Evolutionary conservation across 164 flowering plant genomes (phyloP).

Genomic region (Aristolochia californica): DNA sequence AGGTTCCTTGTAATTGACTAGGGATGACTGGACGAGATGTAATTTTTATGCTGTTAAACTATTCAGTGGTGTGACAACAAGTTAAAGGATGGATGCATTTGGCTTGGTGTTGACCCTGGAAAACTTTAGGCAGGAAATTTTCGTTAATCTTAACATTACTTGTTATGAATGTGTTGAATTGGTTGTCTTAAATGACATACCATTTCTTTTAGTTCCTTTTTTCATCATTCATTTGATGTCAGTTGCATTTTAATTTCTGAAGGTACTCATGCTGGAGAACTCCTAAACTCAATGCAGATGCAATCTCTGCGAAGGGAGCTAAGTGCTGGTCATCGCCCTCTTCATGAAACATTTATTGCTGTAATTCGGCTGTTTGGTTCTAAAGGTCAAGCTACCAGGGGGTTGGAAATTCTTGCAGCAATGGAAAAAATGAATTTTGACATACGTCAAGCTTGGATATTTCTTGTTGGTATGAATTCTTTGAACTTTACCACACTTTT

Average conservation of each 20-base stretch:
- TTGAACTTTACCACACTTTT: background rate
- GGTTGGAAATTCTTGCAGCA: constrained; percentile 82
- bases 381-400: constrained; percentile 63
- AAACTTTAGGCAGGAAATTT: too few species aligned
- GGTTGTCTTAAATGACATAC: background rate
- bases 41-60: too few species aligned
- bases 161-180: too few species aligned
- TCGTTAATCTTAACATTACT: too few species aligned
- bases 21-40: too few species aligned
- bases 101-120: too few species aligned
- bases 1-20: too few species aligned
- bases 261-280: constrained; percentile 11
- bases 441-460: constrained; percentile 80
- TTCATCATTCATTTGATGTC: background rate
- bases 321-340: constrained; percentile 77
- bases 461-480: constrained; percentile 63
- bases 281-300: constrained; percentile 45
- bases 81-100: too few species aligned
- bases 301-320: constrained; percentile 74
- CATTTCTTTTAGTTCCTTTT: background rate
- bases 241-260: constrained; percentile 1
- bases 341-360: constrained; percentile 81
- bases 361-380: constrained; percentile 77
- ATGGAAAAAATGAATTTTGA: constrained; percentile 85
- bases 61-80: too few species aligned